A percentile compares a stretch with the other conserved stretches of the same genome.
phyloP scores from a whole-genome alignment of 305 asterid species.

The Ilex paraguariensis region DNA sequence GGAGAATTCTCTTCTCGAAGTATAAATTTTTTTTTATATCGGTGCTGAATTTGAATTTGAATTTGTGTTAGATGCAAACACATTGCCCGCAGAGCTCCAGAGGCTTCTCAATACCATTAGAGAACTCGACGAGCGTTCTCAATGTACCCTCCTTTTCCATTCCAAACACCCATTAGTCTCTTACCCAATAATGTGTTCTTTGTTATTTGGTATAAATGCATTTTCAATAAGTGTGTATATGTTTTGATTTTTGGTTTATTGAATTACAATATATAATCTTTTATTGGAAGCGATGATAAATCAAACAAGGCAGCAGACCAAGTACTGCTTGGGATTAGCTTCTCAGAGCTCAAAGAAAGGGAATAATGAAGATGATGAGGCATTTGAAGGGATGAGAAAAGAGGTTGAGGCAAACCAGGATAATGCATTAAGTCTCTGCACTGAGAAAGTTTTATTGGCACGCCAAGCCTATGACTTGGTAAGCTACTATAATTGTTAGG shows the following conservation, averaged over 20 bases:
- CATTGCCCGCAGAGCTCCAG: slow-evolving; percentile 96
- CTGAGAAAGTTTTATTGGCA: slow-evolving; percentile 91
- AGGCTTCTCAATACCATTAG: slow-evolving; percentile 94
- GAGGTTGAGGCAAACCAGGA: slow-evolving; percentile 86
- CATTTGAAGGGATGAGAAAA: slow-evolving; percentile 64
- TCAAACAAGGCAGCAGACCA: slow-evolving; percentile 88
- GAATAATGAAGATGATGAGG: slow-evolving; percentile 45
- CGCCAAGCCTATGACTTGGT: slow-evolving; percentile 93
- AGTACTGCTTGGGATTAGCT: slow-evolving; percentile 71
- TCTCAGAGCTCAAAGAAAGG: slow-evolving; percentile 59
- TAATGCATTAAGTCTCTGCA: slow-evolving; percentile 81
- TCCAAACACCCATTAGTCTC: not conserved
- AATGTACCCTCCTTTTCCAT: slow-evolving; percentile 35
- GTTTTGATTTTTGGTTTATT: too few relatives aligned
- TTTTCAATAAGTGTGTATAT: too few relatives aligned
- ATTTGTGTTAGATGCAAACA: slow-evolving; percentile 58
- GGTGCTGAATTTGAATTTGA: slow-evolving; percentile 10
- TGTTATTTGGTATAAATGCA: too few relatives aligned
- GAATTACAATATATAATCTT: not conserved
- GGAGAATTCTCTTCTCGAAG: not conserved
- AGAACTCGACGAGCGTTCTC: slow-evolving; percentile 94
- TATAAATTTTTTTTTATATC: not conserved
- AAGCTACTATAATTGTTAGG: slow-evolving; percentile 17
- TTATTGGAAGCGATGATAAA: slow-evolving; percentile 55
- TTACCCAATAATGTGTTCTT: too few relatives aligned